Evolutionary conservation across 768 basidiomycete genomes (phyloP).

Genomic region (Leccinum broughii): DNA sequence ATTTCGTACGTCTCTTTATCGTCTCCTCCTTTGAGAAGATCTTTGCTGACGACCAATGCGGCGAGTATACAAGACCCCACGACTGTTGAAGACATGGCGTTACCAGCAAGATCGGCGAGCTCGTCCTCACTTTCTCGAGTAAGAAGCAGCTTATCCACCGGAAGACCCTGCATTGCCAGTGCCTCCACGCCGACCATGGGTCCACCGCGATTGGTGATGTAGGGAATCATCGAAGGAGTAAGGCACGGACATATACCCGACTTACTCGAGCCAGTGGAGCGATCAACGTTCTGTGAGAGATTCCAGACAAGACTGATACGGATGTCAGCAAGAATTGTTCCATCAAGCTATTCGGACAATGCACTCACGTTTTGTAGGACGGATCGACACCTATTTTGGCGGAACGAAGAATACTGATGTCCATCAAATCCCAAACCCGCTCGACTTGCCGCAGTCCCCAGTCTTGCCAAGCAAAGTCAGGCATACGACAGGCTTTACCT

Average conservation of each 20-base stretch:
- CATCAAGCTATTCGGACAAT: background rate
- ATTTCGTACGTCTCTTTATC: constrained; percentile 70
- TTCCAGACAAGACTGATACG: constrained; percentile 83
- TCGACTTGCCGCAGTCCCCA: constrained; percentile 94
- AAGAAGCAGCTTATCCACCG: constrained; percentile 86
- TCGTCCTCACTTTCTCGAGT: constrained; percentile 94
- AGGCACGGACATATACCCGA: constrained; percentile 89
- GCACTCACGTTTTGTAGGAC: constrained; percentile 80
- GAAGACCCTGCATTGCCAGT: constrained; percentile 90
- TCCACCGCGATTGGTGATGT: constrained; percentile 92
- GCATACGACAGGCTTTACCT: constrained; percentile 84
- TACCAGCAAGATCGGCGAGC: constrained; percentile 90
- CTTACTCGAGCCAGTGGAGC: constrained; percentile 78
- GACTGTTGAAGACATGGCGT: constrained; percentile 97
- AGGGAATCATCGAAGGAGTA: constrained; percentile 96
- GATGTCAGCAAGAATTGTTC: constrained; percentile 3
- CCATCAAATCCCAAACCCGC: constrained; percentile 94
- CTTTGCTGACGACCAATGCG: constrained; percentile 67
- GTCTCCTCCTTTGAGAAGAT: constrained; percentile 65
- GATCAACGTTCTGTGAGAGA: constrained; percentile 94
- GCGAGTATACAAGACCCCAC: constrained; percentile 88
- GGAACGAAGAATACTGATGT: constrained; percentile 82
- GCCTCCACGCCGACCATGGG: constrained; percentile 95
- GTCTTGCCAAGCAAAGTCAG: constrained; percentile 91
- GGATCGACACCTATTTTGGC: constrained; percentile 82